A percentile compares a stretch with the other conserved stretches of the same genome.
phyloP scores from a whole-genome alignment of 2,329 filamentous ascomycete species.

The Cercospora sesami region DNA sequence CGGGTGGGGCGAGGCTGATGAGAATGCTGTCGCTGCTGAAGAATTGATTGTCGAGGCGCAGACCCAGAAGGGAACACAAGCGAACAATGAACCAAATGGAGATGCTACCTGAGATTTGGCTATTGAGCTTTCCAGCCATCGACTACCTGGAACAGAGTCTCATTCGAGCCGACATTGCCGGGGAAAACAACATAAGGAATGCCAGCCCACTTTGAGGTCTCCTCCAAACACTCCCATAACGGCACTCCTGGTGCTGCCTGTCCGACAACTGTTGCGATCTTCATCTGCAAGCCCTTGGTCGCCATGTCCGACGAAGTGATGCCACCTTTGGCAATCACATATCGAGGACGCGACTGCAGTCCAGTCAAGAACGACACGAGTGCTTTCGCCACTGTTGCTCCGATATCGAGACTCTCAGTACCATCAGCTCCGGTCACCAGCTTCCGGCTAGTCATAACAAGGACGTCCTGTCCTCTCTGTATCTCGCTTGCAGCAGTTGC shows the following conservation, averaged over 20 bases:
- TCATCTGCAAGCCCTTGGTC: conserved; percentile 57
- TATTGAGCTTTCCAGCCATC: conserved; percentile 38
- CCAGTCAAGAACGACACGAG: conserved; percentile 53
- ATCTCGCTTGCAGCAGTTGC: conserved; percentile 39
- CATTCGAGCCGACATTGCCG: conserved; percentile 56
- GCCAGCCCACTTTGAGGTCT: conserved; percentile 51
- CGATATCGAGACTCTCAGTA: conserved; percentile 56
- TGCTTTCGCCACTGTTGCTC: conserved; percentile 52
- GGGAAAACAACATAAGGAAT: conserved; percentile 61
- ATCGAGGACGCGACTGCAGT: conserved; percentile 53
- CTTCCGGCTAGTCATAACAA: conserved; percentile 61
- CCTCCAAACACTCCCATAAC: conserved; percentile 60
- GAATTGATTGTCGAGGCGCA: background rate
- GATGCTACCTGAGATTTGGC: conserved; percentile 6
- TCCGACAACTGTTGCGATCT: conserved; percentile 56
- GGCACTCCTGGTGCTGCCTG: conserved; percentile 61
- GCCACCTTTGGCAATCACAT: conserved; percentile 61
- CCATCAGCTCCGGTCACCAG: conserved; percentile 54
- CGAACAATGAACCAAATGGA: background rate
- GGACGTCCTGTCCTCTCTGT: conserved; percentile 51
- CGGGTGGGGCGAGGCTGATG: conserved; percentile 69
- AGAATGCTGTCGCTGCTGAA: conserved; percentile 44
- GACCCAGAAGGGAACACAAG: background rate
- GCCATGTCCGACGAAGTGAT: conserved; percentile 62
- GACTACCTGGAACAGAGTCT: conserved; percentile 51